Evolutionary conservation across 2,329 filamentous ascomycete genomes (phyloP).

Genomic region (Pseudopyricularia cyperi): DNA sequence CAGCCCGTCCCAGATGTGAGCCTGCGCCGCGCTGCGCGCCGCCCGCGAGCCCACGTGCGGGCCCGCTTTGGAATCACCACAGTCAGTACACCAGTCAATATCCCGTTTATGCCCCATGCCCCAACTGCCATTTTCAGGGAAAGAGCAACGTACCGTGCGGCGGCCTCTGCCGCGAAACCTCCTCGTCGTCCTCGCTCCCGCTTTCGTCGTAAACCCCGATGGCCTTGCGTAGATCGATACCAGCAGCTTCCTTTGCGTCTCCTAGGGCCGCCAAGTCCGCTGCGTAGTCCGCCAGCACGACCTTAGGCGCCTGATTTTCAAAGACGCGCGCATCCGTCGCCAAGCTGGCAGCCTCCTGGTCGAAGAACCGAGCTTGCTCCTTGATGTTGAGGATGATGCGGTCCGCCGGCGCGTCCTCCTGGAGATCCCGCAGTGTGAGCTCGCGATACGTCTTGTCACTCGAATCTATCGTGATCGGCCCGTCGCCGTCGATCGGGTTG

Average conservation of each 20-base stretch:
- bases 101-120: no score
- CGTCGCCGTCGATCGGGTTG: conserved; percentile 51
- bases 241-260: conserved; percentile 25
- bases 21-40: conserved; percentile 50
- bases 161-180: conserved; percentile 8
- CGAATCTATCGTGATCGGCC: conserved; percentile 47
- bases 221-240: conserved; percentile 46
- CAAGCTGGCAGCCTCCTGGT: conserved; percentile 28
- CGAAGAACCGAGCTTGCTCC: conserved; percentile 73
- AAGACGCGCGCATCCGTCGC: conserved; percentile 39
- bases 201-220: conserved; percentile 60
- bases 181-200: conserved; percentile 51
- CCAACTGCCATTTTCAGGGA: no score
- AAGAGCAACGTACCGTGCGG: no score
- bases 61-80: no score
- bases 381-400: conserved; percentile 77
- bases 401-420: conserved; percentile 58
- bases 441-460: conserved; percentile 64
- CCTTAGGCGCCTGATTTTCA: conserved; percentile 53
- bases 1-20: conserved; percentile 53
- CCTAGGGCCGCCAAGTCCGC: conserved; percentile 44
- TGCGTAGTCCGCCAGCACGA: conserved; percentile 53
- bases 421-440: conserved; percentile 68
- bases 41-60: conserved; percentile 63
- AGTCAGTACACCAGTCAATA: no score